These are phyloP conservation scores for Hyphopichia pseudoburtonii DNA, from an alignment of 1,139 yeast species.

Conservation along the genomic window DNA sequence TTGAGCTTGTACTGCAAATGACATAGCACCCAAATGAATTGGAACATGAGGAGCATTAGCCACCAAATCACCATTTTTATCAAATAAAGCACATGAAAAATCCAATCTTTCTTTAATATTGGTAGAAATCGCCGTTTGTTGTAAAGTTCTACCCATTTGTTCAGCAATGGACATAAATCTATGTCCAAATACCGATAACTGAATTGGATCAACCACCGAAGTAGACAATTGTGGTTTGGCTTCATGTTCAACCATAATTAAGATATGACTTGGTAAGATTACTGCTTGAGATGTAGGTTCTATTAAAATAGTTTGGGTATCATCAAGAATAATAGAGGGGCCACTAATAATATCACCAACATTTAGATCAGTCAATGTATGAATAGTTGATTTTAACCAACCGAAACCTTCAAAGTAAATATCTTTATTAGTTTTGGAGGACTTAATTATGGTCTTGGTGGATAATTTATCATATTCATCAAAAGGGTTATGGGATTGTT, in stretches of 20 bases:
- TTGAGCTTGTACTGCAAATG: slow-evolving; percentile 75
- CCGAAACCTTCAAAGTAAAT: slow-evolving; percentile 38
- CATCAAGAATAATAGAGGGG: slow-evolving; percentile 83
- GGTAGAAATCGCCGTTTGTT: slow-evolving; percentile 81
- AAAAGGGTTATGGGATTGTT: slow-evolving; percentile 32
- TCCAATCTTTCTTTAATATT: slow-evolving; percentile 82
- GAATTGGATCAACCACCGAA: slow-evolving; percentile 60
- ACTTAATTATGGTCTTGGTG: slow-evolving; percentile 1
- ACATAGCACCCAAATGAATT: slow-evolving; percentile 85
- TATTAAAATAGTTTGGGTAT: slow-evolving; percentile 81
- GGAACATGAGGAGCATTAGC: slow-evolving; percentile 91
- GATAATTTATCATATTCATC: slow-evolving; percentile 23
- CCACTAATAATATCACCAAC: slow-evolving; percentile 61
- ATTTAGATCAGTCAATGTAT: slow-evolving; percentile 46
- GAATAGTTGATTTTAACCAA: slow-evolving; percentile 55
- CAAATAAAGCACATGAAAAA: slow-evolving; percentile 82
- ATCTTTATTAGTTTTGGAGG: slow-evolving; percentile 10
- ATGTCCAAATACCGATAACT: slow-evolving; percentile 77
- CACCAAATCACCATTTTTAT: slow-evolving; percentile 70
- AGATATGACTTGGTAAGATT: slow-evolving; percentile 53
- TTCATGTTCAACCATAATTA: slow-evolving; percentile 35
- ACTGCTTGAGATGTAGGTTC: slow-evolving; percentile 72
- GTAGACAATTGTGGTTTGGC: slow-evolving; percentile 23
- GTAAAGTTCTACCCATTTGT: slow-evolving; percentile 82
- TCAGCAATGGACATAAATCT: slow-evolving; percentile 88